A percentile compares a stretch with the other conserved stretches of the same genome.
Evolutionary conservation across 495 filamentous ascomycete genomes (phyloP).

Genomic region (Aspergillus leporis): DNA sequence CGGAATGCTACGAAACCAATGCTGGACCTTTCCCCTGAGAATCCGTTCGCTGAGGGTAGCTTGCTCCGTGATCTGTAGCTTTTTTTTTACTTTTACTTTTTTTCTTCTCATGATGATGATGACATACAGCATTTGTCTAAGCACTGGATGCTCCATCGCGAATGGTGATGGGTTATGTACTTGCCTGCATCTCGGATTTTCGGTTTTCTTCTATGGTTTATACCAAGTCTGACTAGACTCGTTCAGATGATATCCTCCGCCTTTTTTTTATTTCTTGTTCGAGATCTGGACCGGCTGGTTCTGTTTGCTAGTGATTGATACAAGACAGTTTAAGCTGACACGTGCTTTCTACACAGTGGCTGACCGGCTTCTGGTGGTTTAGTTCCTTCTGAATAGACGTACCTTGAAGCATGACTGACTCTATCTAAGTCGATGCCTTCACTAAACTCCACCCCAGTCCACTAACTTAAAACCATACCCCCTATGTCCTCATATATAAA

Average conservation of each 20-base stretch:
- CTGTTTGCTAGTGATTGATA: not conserved
- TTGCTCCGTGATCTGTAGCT: slow-evolving; percentile 42
- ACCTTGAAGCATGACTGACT: not conserved
- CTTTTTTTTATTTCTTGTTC: not conserved
- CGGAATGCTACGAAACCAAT: slow-evolving; percentile 53
- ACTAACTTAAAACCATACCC: too few relatives aligned
- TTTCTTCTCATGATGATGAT: not conserved
- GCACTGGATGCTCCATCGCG: not conserved
- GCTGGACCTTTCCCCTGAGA: slow-evolving; percentile 53
- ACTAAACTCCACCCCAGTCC: too few relatives aligned
- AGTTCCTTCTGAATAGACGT: too few relatives aligned
- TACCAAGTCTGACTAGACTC: not conserved
- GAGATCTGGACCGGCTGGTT: not conserved
- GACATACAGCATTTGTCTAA: not conserved
- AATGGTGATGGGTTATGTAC: not conserved
- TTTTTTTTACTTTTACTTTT: not conserved
- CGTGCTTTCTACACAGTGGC: not conserved
- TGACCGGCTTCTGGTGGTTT: too few relatives aligned
- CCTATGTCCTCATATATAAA: too few relatives aligned
- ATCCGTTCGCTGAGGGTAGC: slow-evolving; percentile 57
- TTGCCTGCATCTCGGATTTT: not conserved
- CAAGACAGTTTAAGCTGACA: not conserved
- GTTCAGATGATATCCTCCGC: not conserved
- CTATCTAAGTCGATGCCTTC: too few relatives aligned
- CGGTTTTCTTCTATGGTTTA: not conserved